Percentiles rank a stretch among this genome's conserved stretches.
These are phyloP conservation scores for Fusarium napiforme DNA, from an alignment of 2,329 filamentous ascomycete species.

Conservation along the genomic window DNA sequence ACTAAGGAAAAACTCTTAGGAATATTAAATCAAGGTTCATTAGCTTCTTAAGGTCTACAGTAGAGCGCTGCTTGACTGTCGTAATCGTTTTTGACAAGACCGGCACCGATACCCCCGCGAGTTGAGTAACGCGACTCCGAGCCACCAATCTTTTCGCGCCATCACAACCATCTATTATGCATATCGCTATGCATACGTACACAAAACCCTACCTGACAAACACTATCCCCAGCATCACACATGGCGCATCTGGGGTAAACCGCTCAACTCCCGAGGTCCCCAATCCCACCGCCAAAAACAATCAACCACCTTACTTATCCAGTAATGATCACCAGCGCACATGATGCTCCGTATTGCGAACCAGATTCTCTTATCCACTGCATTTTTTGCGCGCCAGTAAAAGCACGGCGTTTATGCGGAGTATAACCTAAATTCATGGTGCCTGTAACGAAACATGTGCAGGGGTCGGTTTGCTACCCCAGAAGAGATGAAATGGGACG, in stretches of 20 bases:
- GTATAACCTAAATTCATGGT: conserved; percentile 2
- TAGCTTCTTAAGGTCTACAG: too few relatives aligned
- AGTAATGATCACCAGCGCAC: conserved; percentile 18
- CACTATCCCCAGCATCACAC: background rate
- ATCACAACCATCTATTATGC: background rate
- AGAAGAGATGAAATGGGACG: conserved; percentile 7
- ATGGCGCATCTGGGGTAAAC: background rate
- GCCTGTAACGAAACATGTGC: background rate
- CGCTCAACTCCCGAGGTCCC: background rate
- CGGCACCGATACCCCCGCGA: background rate
- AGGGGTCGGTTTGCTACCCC: conserved; percentile 18
- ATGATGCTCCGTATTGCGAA: background rate
- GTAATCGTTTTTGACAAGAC: background rate
- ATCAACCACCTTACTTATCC: background rate
- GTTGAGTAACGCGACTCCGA: background rate
- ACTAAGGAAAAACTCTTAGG: fast-evolving
- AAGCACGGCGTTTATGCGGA: background rate
- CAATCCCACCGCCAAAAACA: background rate
- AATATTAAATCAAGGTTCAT: background rate
- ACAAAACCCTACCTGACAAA: background rate
- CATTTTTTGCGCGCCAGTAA: conserved; percentile 26
- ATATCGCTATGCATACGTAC: background rate
- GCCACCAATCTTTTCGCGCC: too few relatives aligned
- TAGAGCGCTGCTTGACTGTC: background rate
- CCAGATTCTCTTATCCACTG: background rate